These are phyloP conservation scores for Theobroma cacao DNA, from an alignment of 345 rosid genomes.

Conservation along the genomic window DNA sequence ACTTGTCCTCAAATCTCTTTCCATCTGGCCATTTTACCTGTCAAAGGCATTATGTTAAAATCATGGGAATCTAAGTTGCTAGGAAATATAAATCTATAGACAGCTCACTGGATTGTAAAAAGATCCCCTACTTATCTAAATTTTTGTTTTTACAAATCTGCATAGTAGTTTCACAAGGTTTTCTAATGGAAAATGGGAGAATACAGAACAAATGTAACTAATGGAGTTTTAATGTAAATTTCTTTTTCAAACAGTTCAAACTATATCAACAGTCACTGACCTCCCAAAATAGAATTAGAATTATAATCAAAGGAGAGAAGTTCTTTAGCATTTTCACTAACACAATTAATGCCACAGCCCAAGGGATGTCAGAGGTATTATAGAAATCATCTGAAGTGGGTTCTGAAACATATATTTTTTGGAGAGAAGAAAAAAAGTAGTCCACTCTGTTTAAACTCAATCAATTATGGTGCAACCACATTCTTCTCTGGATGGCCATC, in stretches of 20 bases:
- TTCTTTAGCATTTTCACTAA: neutral
- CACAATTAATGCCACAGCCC: neutral
- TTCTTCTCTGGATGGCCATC: neutral
- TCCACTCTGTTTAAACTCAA: neutral
- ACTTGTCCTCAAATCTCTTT: slow-evolving; percentile 69
- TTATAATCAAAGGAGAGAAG: neutral
- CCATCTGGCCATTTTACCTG: slow-evolving; percentile 89
- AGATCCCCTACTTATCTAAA: neutral
- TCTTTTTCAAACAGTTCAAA: neutral
- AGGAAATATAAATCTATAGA: neutral
- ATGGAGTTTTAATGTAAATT: neutral
- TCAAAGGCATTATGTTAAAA: slow-evolving; percentile 12
- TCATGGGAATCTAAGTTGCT: neutral
- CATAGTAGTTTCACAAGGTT: neutral
- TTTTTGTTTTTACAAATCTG: neutral
- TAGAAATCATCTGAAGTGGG: neutral
- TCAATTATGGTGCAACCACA: neutral
- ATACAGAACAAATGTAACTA: neutral
- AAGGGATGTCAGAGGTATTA: neutral
- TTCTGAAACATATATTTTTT: neutral
- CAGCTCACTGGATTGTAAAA: neutral
- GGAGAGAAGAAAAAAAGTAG: neutral
- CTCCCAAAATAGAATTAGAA: neutral
- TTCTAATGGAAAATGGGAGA: neutral
- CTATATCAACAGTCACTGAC: neutral